Evolutionary conservation across 441 rosid genomes (phyloP).

Genomic region (Syzygium syzygioides): DNA sequence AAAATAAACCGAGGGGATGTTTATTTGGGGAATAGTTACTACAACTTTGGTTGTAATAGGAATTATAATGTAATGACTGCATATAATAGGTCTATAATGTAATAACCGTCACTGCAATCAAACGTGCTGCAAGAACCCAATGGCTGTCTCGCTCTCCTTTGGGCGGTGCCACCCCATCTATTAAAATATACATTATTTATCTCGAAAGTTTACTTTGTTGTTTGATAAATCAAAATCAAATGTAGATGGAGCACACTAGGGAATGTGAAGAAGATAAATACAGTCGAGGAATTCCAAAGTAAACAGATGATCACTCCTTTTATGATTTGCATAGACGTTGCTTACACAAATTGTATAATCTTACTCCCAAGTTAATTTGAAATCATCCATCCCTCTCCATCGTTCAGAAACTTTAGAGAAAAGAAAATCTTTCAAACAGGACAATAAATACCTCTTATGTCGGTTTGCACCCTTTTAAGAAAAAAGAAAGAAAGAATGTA

Average conservation of each 20-base stretch:
- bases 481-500: background rate
- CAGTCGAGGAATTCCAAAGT: background rate
- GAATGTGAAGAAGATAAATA: background rate
- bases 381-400: background rate
- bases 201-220: background rate
- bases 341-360: background rate
- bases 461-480: background rate
- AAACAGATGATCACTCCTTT: background rate
- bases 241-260: background rate
- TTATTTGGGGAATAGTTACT: background rate
- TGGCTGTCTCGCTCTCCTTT: background rate
- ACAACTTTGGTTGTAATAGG: background rate
- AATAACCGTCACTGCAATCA: background rate
- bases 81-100: background rate
- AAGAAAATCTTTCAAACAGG: background rate
- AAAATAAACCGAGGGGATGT: background rate
- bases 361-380: background rate
- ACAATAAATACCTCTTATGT: background rate
- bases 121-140: background rate
- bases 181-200: background rate
- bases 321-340: background rate
- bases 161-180: background rate
- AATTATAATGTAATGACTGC: background rate
- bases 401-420: background rate
- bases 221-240: background rate